Conservation (phyloP, 768 basidiomycete genomes). For the Cystoderma amianthinum region DNA sequence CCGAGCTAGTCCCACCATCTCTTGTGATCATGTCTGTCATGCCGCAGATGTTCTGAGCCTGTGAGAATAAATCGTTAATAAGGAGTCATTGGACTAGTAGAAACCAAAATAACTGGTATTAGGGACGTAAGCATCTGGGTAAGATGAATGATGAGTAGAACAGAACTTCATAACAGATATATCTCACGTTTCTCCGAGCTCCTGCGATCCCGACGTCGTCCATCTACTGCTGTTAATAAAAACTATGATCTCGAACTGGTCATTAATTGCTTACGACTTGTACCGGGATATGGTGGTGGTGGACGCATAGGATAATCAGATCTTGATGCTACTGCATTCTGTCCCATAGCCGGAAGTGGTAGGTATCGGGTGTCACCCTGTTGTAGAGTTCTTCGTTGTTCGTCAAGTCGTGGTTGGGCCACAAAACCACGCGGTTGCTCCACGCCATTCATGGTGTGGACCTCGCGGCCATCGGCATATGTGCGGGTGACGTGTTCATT, state of each 20-base stretch:
- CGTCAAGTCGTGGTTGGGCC: slow-evolving; percentile 9
- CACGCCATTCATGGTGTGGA: slow-evolving; percentile 63
- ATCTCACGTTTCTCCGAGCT: slow-evolving; percentile 9
- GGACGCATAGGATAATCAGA: slow-evolving; percentile 1
- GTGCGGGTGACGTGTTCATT: slow-evolving; percentile 67
- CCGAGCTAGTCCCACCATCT: slow-evolving; percentile 9
- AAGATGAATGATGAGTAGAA: neutral
- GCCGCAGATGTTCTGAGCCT: slow-evolving; percentile 1
- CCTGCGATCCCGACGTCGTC: slow-evolving; percentile 10
- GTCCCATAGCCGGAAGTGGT: too few species aligned
- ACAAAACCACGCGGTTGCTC: slow-evolving; percentile 32
- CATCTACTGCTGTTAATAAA: slow-evolving; percentile 4
- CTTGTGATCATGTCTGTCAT: slow-evolving; percentile 5
- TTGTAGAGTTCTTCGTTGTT: slow-evolving; percentile 3
- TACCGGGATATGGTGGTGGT: slow-evolving; percentile 15
- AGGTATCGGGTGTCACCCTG: slow-evolving; percentile 2
- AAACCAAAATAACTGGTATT: neutral
- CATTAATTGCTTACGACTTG: slow-evolving; percentile 11
- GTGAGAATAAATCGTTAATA: neutral
- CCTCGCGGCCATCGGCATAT: slow-evolving; percentile 60
- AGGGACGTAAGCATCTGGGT: neutral
- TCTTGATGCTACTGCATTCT: neutral
- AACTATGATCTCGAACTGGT: neutral
- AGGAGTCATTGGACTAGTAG: neutral
- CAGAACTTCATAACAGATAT: neutral